These are phyloP conservation scores for Chrysanthemum makinoi DNA, from an alignment of 129 eudicot species.

Conservation along the genomic window DNA sequence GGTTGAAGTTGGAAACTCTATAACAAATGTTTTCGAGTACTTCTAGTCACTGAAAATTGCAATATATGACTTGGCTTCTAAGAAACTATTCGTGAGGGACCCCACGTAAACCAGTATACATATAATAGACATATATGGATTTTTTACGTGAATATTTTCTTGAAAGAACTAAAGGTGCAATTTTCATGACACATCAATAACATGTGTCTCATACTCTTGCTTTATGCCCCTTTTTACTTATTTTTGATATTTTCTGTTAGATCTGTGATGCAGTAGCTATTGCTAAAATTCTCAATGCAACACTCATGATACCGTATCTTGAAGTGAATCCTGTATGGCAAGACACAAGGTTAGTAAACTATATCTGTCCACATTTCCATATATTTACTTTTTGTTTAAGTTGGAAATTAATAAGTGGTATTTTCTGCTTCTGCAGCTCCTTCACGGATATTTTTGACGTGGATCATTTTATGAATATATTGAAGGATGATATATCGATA, in stretches of 20 bases:
- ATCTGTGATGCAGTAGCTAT: slow-evolving; percentile 97
- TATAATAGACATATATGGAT: neutral
- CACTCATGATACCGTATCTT: slow-evolving; percentile 87
- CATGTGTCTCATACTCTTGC: neutral
- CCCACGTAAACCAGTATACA: neutral
- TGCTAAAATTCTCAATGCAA: slow-evolving; percentile 93
- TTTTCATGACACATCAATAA: neutral
- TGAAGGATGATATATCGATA: slow-evolving; percentile 83
- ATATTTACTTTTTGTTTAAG: neutral
- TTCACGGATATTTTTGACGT: slow-evolving; percentile 91
- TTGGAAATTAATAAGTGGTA: neutral
- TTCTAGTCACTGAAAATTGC: neutral
- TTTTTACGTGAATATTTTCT: neutral
- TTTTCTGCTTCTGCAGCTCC: slow-evolving; percentile 47
- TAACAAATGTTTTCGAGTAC: neutral
- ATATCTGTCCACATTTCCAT: neutral
- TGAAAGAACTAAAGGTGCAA: neutral
- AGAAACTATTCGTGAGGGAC: neutral
- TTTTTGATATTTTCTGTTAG: slow-evolving; percentile 37
- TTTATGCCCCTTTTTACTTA: neutral
- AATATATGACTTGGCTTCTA: neutral
- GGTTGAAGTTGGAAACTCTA: neutral
- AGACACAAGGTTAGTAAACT: slow-evolving; percentile 74
- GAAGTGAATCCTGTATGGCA: slow-evolving; percentile 99
- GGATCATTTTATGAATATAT: slow-evolving; percentile 85